phyloP scores from a whole-genome alignment of 2,329 filamentous ascomycete species.

The Alternaria gaisen region DNA sequence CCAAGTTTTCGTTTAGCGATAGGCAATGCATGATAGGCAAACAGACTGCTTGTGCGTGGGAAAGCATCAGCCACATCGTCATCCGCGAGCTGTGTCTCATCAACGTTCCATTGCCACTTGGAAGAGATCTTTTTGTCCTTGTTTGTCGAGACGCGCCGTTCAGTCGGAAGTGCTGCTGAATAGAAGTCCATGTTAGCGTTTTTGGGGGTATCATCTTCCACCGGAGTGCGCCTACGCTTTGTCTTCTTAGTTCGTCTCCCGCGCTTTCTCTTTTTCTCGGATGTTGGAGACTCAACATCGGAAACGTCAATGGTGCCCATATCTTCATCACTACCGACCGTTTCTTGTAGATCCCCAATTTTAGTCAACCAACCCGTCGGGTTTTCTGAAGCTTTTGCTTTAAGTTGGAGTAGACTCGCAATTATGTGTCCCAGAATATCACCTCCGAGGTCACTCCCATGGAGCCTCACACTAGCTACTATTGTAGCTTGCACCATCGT shows the following conservation, averaged over 20 bases:
- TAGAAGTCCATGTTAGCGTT: neutral
- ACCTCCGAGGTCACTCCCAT: conserved; percentile 13
- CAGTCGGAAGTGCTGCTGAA: neutral
- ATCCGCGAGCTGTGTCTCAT: conserved; percentile 2
- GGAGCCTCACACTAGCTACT: conserved; percentile 16
- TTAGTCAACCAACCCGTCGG: conserved; percentile 10
- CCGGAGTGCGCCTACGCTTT: neutral
- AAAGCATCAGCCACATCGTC: conserved; percentile 20
- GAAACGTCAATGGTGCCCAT: neutral
- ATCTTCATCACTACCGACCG: neutral
- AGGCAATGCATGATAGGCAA: conserved; percentile 38
- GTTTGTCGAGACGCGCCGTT: neutral
- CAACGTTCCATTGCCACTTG: conserved; percentile 34
- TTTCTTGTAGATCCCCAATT: neutral
- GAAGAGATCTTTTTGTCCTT: conserved; percentile 27
- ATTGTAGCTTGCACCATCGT: conserved; percentile 18
- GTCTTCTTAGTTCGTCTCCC: neutral
- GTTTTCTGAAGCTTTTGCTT: neutral
- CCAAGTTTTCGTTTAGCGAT: conserved; percentile 22
- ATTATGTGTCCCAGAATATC: conserved; percentile 11
- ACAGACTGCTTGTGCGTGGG: conserved; percentile 28
- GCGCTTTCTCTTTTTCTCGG: neutral
- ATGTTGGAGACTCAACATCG: neutral
- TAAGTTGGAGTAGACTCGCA: neutral
- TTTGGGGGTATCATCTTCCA: neutral